Conservation (phyloP, 768 basidiomycete species). For the Neoboletus subvelutipes region DNA sequence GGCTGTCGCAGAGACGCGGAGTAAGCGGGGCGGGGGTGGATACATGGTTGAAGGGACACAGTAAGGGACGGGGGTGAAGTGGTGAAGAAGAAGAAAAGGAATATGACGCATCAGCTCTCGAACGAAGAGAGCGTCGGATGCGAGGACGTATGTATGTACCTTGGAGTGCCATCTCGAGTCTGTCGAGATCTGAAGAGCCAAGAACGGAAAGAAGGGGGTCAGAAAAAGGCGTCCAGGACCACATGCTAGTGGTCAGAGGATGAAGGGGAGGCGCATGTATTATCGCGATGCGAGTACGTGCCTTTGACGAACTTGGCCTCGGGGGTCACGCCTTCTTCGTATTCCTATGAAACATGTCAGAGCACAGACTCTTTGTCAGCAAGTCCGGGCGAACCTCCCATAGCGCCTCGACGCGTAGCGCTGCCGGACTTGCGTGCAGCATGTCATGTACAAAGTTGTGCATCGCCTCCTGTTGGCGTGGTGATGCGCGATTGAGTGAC, state of each 20-base stretch:
- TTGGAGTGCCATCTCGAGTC: slow-evolving; percentile 87
- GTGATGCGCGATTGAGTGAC: neutral
- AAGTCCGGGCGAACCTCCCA: slow-evolving; percentile 70
- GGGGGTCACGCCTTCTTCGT: slow-evolving; percentile 67
- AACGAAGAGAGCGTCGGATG: neutral
- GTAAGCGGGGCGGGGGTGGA: neutral
- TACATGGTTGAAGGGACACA: too few relatives aligned
- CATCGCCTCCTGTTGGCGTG: slow-evolving; percentile 71
- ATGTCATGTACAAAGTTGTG: slow-evolving; percentile 85
- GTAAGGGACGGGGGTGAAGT: neutral
- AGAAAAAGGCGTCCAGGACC: neutral
- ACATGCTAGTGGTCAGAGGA: neutral
- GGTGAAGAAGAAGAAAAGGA: neutral
- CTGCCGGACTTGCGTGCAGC: slow-evolving; percentile 73
- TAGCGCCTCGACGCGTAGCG: slow-evolving; percentile 61
- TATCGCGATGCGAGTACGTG: slow-evolving; percentile 16
- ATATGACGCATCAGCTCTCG: neutral
- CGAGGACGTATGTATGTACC: slow-evolving; percentile 42
- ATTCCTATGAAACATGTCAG: slow-evolving; percentile 79
- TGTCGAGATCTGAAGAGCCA: slow-evolving; percentile 65
- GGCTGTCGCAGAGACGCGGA: slow-evolving; percentile 39
- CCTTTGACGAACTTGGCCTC: slow-evolving; percentile 91
- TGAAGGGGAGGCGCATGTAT: neutral
- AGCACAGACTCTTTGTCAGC: too few relatives aligned
- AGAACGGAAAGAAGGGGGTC: neutral